These are phyloP conservation scores for Penicillium alfredii DNA, from an alignment of 495 filamentous ascomycete species.

Conservation along the genomic window DNA sequence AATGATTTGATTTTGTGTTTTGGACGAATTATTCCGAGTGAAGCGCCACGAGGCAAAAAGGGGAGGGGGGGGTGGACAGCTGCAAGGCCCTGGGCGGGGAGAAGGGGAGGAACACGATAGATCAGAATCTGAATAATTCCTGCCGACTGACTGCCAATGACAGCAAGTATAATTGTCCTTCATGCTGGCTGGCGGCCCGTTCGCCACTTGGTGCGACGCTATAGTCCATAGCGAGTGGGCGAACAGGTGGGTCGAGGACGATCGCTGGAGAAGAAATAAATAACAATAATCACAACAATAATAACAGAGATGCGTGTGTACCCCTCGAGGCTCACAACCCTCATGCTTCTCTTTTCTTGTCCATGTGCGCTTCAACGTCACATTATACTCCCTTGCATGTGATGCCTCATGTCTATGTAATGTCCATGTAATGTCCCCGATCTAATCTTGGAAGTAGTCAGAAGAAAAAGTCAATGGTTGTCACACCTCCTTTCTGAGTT, in stretches of 20 bases:
- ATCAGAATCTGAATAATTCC: slow-evolving; percentile 18
- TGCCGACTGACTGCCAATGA: slow-evolving; percentile 18
- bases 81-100: slow-evolving; percentile 13
- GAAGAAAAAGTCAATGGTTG: too few species aligned
- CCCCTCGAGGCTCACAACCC: too few species aligned
- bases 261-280: slow-evolving; percentile 7
- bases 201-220: slow-evolving; percentile 2
- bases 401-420: too few species aligned
- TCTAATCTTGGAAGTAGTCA: too few species aligned
- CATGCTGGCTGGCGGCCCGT: slow-evolving; percentile 13
- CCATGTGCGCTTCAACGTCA: too few species aligned
- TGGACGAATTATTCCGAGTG: neutral
- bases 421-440: too few species aligned
- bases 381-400: too few species aligned
- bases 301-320: too few species aligned
- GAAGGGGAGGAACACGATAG: slow-evolving; percentile 5
- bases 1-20: too few species aligned
- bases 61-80: neutral
- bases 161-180: slow-evolving; percentile 8
- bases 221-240: slow-evolving; percentile 18
- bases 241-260: slow-evolving; percentile 25
- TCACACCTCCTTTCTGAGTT: too few species aligned
- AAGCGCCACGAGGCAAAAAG: slow-evolving; percentile 1
- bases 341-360: too few species aligned
- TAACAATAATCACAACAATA: too few species aligned